Evolutionary conservation across 768 basidiomycete genomes (phyloP).

Genomic region (Boletus tylopilopsis): DNA sequence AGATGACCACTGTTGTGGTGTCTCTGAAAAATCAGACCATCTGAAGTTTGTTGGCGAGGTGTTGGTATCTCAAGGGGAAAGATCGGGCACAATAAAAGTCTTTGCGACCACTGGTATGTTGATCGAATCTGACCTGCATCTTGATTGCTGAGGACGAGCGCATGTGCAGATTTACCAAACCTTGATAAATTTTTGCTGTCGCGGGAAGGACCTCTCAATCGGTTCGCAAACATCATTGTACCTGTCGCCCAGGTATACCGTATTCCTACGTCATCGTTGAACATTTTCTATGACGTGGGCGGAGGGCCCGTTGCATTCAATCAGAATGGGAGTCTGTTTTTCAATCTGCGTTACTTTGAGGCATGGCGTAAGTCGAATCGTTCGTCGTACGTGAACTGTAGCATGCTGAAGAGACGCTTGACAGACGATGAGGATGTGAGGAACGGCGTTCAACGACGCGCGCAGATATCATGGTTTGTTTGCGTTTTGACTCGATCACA

Average conservation of each 20-base stretch:
- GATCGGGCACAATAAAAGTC: not conserved
- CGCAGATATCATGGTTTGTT: not conserved
- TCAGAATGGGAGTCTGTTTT: slow-evolving; percentile 73
- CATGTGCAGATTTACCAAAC: slow-evolving; percentile 18
- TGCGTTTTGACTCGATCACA: no score
- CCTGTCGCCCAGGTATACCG: slow-evolving; percentile 64
- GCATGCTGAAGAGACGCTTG: not conserved
- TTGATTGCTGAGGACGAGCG: not conserved
- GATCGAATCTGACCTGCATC: not conserved
- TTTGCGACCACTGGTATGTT: not conserved
- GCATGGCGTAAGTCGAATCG: slow-evolving; percentile 55
- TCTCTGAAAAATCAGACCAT: not conserved
- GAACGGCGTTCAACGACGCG: not conserved
- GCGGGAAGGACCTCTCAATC: slow-evolving; percentile 48
- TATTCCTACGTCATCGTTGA: slow-evolving; percentile 63
- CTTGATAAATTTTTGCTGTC: slow-evolving; percentile 42
- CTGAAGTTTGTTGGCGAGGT: not conserved
- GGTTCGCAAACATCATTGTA: slow-evolving; percentile 65
- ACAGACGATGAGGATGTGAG: not conserved
- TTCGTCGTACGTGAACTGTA: no score
- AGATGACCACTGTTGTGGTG: not conserved
- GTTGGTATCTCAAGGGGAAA: not conserved
- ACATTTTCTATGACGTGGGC: slow-evolving; percentile 76
- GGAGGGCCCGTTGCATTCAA: slow-evolving; percentile 91
- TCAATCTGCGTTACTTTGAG: slow-evolving; percentile 51